These are phyloP conservation scores for Cajanus cajan DNA, from an alignment of 306 rosid genomes.

Conservation along the genomic window DNA sequence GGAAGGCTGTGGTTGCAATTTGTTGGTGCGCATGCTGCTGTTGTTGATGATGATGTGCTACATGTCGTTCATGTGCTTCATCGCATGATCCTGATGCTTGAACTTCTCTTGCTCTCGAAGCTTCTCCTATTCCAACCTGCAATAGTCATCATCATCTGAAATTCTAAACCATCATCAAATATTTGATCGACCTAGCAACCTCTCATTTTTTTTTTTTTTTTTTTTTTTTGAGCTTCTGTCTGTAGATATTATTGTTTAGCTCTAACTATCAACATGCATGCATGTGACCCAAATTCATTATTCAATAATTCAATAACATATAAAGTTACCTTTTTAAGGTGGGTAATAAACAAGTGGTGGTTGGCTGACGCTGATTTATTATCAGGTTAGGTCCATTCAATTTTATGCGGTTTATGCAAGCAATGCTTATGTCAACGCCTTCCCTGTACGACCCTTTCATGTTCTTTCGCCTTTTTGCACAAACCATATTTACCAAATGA, in stretches of 20 bases:
- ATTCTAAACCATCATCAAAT: not conserved
- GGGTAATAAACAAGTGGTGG: constrained; percentile 33
- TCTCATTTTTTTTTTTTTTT: not conserved
- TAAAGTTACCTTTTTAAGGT: constrained; percentile 26
- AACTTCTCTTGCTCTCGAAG: constrained; percentile 58
- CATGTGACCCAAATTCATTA: not conserved
- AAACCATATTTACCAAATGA: constrained; percentile 7
- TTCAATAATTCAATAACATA: not conserved
- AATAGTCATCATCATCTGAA: not conserved
- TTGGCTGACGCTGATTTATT: constrained; percentile 43
- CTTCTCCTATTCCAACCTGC: constrained; percentile 86
- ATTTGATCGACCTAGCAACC: constrained; percentile 6
- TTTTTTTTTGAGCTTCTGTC: not conserved
- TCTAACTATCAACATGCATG: not conserved
- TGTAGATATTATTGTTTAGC: not conserved
- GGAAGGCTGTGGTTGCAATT: constrained; percentile 54
- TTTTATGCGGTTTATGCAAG: constrained; percentile 54
- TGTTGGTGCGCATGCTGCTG: constrained; percentile 54
- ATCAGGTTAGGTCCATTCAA: constrained; percentile 37
- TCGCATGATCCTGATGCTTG: constrained; percentile 53
- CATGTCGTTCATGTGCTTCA: constrained; percentile 46
- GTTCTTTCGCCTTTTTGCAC: constrained; percentile 10
- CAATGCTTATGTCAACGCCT: constrained; percentile 40
- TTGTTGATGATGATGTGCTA: constrained; percentile 43
- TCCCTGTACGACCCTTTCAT: constrained; percentile 15